Conservation (phyloP, 2,329 filamentous ascomycete species). For the Cercospora sesami region DNA sequence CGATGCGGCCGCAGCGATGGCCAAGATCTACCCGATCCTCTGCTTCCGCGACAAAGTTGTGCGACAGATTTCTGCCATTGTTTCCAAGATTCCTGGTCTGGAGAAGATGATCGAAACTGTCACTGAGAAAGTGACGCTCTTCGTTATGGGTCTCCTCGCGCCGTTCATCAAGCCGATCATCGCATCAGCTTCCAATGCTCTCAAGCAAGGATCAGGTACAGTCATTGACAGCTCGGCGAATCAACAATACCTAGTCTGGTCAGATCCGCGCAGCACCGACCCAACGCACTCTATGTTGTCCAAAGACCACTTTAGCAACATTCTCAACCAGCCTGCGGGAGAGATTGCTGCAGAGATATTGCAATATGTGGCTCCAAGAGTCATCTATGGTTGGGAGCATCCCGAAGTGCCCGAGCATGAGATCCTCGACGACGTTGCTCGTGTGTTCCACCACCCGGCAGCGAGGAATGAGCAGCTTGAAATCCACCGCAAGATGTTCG, state of each 20-base stretch:
- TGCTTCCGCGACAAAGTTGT: slow-evolving; percentile 93
- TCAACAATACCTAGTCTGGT: slow-evolving; percentile 54
- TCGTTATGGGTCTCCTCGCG: slow-evolving; percentile 84
- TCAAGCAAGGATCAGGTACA: slow-evolving; percentile 81
- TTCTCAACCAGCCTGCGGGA: slow-evolving; percentile 52
- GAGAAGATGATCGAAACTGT: slow-evolving; percentile 91
- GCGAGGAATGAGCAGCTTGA: slow-evolving; percentile 73
- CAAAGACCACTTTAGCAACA: slow-evolving; percentile 55
- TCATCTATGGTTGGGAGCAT: slow-evolving; percentile 93
- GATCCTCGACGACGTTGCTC: slow-evolving; percentile 76
- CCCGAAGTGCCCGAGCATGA: slow-evolving; percentile 77
- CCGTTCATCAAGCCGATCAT: slow-evolving; percentile 93
- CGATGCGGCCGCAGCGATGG: slow-evolving; percentile 39
- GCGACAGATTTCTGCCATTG: slow-evolving; percentile 76
- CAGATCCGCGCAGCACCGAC: slow-evolving; percentile 49
- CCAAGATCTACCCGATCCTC: slow-evolving; percentile 88
- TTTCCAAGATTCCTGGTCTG: slow-evolving; percentile 88
- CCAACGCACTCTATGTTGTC: slow-evolving; percentile 55
- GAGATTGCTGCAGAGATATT: slow-evolving; percentile 60
- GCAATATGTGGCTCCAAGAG: slow-evolving; percentile 81
- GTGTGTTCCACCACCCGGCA: slow-evolving; percentile 88
- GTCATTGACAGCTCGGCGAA: slow-evolving; percentile 57
- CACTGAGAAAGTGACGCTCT: slow-evolving; percentile 86
- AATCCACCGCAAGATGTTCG: slow-evolving; percentile 85
- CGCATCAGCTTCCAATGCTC: slow-evolving; percentile 74